Percentiles rank a stretch among this genome's conserved stretches.
phyloP scores from a whole-genome alignment of 228 moss, liverwort and hornwort species.

The Sphagnum fallax region DNA sequence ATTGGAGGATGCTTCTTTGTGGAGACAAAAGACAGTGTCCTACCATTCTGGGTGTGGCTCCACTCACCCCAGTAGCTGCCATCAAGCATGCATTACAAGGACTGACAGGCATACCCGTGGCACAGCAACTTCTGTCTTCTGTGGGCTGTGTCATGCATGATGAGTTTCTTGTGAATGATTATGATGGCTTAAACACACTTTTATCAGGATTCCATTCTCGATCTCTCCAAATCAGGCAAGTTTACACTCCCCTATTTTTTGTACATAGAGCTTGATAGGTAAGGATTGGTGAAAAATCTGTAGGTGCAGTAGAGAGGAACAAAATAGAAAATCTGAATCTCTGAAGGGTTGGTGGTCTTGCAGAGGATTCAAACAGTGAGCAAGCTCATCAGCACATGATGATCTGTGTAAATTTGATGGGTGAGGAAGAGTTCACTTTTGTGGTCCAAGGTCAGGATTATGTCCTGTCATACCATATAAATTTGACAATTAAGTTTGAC shows the following conservation, averaged over 20 bases:
- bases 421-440: slow-evolving; percentile 81
- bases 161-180: slow-evolving; percentile 44
- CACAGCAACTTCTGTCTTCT: slow-evolving; percentile 50
- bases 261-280: too few species aligned
- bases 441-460: slow-evolving; percentile 77
- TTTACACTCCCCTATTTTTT: too few species aligned
- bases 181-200: slow-evolving; percentile 40
- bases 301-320: too few species aligned
- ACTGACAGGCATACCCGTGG: slow-evolving; percentile 44
- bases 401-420: slow-evolving; percentile 64
- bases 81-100: slow-evolving; percentile 77
- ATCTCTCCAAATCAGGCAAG: slow-evolving; percentile 57
- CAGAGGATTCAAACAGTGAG: slow-evolving; percentile 74
- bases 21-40: slow-evolving; percentile 79
- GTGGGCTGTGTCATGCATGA: slow-evolving; percentile 57
- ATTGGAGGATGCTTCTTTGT: slow-evolving; percentile 79
- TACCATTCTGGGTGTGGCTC: slow-evolving; percentile 70
- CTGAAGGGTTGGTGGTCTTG: neutral
- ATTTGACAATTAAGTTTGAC: neutral
- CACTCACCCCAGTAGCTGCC: slow-evolving; percentile 49
- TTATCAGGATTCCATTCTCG: slow-evolving; percentile 48
- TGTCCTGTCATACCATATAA: slow-evolving; percentile 31
- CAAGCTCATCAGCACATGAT: slow-evolving; percentile 91
- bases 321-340: too few species aligned
- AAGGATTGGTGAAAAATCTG: too few species aligned